Conservation (phyloP, 352 stramenopile species). For the Lagenidium giganteum region DNA sequence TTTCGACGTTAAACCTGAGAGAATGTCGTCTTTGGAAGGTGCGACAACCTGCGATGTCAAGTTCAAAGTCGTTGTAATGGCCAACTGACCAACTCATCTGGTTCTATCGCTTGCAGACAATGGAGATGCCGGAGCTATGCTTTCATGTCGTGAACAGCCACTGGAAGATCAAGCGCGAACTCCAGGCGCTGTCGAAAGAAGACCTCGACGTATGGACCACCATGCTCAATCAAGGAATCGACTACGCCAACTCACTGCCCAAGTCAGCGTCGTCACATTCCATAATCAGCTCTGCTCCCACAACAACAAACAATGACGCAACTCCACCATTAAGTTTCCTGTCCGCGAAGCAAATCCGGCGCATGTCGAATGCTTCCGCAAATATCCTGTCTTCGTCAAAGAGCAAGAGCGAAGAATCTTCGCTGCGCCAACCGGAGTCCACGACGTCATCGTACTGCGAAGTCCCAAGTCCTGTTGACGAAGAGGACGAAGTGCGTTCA, state of each 20-base stretch:
- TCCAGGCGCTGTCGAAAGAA: slow-evolving; percentile 48
- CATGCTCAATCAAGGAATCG: slow-evolving; percentile 69
- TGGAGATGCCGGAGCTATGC: slow-evolving; percentile 76
- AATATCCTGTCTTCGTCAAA: too few relatives aligned
- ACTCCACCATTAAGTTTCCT: too few relatives aligned
- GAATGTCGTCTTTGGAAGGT: slow-evolving; percentile 80
- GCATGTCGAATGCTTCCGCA: too few relatives aligned
- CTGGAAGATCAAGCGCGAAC: slow-evolving; percentile 82
- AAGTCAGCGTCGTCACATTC: too few relatives aligned
- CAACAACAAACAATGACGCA: slow-evolving; percentile 36
- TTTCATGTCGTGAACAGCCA: slow-evolving; percentile 74
- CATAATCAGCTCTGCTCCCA: too few relatives aligned
- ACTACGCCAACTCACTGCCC: slow-evolving; percentile 50
- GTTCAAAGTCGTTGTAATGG: neutral
- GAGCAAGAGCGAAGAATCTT: too few relatives aligned
- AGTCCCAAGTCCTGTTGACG: slow-evolving; percentile 15
- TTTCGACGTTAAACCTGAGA: slow-evolving; percentile 57
- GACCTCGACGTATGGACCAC: slow-evolving; percentile 73
- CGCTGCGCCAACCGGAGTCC: too few relatives aligned
- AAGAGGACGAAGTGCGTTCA: slow-evolving; percentile 61
- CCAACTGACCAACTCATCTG: neutral
- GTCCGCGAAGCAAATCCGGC: too few relatives aligned
- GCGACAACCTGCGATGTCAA: neutral
- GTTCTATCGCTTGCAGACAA: slow-evolving; percentile 27
- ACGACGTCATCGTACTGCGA: too few relatives aligned